Evolutionary conservation across 345 rosid genomes (phyloP).

Genomic region (Aquilaria yunnanensis): DNA sequence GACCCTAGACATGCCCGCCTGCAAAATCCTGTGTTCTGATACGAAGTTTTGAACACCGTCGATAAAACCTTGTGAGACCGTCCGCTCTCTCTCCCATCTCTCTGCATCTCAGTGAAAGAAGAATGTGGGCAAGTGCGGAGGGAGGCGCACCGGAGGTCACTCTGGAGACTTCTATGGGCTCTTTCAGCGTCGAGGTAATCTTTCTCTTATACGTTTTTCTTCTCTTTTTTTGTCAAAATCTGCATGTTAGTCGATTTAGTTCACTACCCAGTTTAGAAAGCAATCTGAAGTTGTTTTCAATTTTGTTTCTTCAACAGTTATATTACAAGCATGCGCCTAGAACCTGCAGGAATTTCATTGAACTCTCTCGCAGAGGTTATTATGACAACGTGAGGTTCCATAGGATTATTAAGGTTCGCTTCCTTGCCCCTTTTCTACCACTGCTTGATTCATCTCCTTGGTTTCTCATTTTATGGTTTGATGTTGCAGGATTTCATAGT

Average conservation of each 20-base stretch:
- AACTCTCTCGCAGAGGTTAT: constrained; percentile 81
- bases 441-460: not conserved
- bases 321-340: constrained; percentile 88
- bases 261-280: constrained; percentile 3
- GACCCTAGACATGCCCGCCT: too few species aligned
- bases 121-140: constrained; percentile 74
- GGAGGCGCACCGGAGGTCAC: constrained; percentile 89
- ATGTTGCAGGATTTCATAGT: constrained; percentile 80
- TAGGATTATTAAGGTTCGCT: constrained; percentile 74
- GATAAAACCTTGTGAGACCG: too few species aligned
- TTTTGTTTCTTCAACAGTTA: constrained; percentile 34
- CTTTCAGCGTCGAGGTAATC: constrained; percentile 77
- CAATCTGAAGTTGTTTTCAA: not conserved
- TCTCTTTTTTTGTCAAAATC: not conserved
- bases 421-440: not conserved
- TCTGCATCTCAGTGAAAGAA: constrained; percentile 15
- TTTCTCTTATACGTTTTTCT: not conserved
- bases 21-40: too few species aligned
- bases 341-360: constrained; percentile 92
- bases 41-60: too few species aligned
- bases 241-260: not conserved
- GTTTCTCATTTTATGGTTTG: constrained; percentile 1
- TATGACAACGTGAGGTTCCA: constrained; percentile 81
- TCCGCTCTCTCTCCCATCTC: constrained; percentile 1
- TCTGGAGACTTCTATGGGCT: constrained; percentile 90